phyloP scores from a whole-genome alignment of 495 filamentous ascomycete species.

The Rostrohypoxylon terebratum region DNA sequence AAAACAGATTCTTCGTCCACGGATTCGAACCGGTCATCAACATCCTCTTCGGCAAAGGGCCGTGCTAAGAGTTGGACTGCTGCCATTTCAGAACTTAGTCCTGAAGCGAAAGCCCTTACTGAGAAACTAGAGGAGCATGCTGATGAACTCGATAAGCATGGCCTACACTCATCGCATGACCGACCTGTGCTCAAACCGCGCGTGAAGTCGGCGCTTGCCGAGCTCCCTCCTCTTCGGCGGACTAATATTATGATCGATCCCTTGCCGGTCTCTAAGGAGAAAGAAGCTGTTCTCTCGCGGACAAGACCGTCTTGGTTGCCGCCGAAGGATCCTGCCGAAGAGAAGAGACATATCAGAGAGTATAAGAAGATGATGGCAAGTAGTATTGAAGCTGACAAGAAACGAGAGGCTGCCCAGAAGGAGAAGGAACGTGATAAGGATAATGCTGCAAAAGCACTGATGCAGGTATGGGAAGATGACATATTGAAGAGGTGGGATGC shows the following conservation, averaged over 20 bases:
- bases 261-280: slow-evolving; percentile 94
- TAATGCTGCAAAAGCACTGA: slow-evolving; percentile 73
- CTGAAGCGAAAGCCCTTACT: slow-evolving; percentile 88
- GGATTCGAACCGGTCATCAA: slow-evolving; percentile 39
- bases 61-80: slow-evolving; percentile 89
- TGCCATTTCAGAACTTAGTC: slow-evolving; percentile 80
- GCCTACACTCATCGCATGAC: slow-evolving; percentile 33
- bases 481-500: slow-evolving; percentile 87
- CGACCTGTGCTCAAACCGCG: slow-evolving; percentile 62
- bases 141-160: slow-evolving; percentile 67
- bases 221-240: slow-evolving; percentile 84
- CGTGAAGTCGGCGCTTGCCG: slow-evolving; percentile 65
- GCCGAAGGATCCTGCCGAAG: slow-evolving; percentile 92
- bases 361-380: slow-evolving; percentile 94
- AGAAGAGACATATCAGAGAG: slow-evolving; percentile 89
- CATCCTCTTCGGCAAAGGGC: slow-evolving; percentile 53
- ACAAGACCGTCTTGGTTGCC: slow-evolving; percentile 96
- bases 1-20: slow-evolving; percentile 51
- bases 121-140: slow-evolving; percentile 90
- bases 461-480: slow-evolving; percentile 87
- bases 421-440: slow-evolving; percentile 62
- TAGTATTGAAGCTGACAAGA: slow-evolving; percentile 75
- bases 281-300: slow-evolving; percentile 89
- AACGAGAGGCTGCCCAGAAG: slow-evolving; percentile 62
- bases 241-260: slow-evolving; percentile 97